phyloP scores from a whole-genome alignment of 164 flowering plant species.

The Magnolia sinica region DNA sequence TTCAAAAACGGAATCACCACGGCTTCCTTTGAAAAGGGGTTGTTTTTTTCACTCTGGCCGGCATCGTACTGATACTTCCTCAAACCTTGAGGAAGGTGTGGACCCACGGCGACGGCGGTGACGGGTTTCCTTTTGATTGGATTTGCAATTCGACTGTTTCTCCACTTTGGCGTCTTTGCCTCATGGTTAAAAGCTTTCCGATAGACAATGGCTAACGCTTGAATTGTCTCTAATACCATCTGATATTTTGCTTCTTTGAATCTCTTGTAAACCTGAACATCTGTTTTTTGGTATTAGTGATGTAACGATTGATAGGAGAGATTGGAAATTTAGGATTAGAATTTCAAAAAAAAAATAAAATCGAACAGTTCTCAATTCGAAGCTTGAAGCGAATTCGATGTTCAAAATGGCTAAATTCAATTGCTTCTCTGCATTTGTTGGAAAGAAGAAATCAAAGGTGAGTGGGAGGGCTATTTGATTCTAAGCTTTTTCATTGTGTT shows the following conservation, averaged over 20 bases:
- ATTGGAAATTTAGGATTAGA: not conserved
- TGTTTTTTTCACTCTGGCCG: constrained; percentile 66
- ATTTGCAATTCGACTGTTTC: not conserved
- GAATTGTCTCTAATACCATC: not conserved
- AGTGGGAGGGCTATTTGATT: constrained; percentile 11
- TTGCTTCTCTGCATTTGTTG: constrained; percentile 39
- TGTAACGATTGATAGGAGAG: constrained; percentile 11
- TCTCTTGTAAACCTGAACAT: not conserved
- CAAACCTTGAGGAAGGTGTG: constrained; percentile 31
- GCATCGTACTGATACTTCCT: constrained; percentile 25
- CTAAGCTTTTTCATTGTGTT: not conserved
- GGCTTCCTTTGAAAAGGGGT: constrained; percentile 43
- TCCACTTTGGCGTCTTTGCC: constrained; percentile 40
- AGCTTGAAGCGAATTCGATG: not conserved
- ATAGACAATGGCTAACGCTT: constrained; percentile 75
- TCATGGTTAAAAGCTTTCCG: constrained; percentile 31
- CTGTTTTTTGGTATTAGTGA: constrained; percentile 8
- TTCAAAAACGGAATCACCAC: constrained; percentile 14
- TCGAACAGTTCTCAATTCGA: not conserved
- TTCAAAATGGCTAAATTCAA: constrained; percentile 40
- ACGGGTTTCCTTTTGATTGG: not conserved
- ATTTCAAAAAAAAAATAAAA: constrained; percentile 2
- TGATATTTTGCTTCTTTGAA: not conserved
- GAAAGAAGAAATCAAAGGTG: constrained; percentile 57
- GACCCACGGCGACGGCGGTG: constrained; percentile 1